Conservation (phyloP, 2,329 filamentous ascomycete species). For the Aspergillus melleus region DNA sequence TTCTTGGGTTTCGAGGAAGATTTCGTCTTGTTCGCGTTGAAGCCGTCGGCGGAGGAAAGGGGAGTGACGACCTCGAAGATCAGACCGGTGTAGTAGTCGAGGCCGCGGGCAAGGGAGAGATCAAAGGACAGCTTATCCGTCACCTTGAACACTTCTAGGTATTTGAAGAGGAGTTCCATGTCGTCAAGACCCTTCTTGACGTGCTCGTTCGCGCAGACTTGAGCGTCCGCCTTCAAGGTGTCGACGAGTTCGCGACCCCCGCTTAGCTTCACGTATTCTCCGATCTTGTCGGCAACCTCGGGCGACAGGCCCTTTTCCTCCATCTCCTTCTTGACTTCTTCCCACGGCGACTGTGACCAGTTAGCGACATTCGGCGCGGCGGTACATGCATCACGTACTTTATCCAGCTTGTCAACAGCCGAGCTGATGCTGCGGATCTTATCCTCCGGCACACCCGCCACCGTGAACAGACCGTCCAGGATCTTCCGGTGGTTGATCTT, state of each 20-base stretch:
- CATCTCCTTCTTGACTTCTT: constrained; percentile 89
- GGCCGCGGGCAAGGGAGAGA: constrained; percentile 80
- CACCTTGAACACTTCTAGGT: constrained; percentile 75
- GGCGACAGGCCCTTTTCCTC: constrained; percentile 81
- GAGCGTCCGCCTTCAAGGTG: constrained; percentile 66
- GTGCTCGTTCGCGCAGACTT: constrained; percentile 68
- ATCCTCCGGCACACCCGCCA: constrained; percentile 82
- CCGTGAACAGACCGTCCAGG: constrained; percentile 86
- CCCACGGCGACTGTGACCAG: constrained; percentile 61
- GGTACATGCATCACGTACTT: constrained; percentile 48
- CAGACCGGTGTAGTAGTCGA: constrained; percentile 82
- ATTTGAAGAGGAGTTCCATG: constrained; percentile 76
- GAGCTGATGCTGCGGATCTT: constrained; percentile 88
- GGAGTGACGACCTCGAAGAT: constrained; percentile 87
- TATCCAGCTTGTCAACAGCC: constrained; percentile 95
- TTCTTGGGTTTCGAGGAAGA: constrained; percentile 47
- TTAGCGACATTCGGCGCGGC: not conserved
- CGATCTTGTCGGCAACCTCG: constrained; percentile 81
- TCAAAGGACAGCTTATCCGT: constrained; percentile 81
- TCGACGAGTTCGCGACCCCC: constrained; percentile 73
- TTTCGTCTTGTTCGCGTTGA: constrained; percentile 34
- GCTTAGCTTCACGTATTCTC: constrained; percentile 77
- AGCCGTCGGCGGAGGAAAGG: constrained; percentile 42
- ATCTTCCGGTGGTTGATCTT: constrained; percentile 96
- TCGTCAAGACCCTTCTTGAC: constrained; percentile 80